Base-by-base conservation (phyloP, 2,329 filamentous ascomycete genomes). In the Exophiala phaeomuriformis region DNA sequence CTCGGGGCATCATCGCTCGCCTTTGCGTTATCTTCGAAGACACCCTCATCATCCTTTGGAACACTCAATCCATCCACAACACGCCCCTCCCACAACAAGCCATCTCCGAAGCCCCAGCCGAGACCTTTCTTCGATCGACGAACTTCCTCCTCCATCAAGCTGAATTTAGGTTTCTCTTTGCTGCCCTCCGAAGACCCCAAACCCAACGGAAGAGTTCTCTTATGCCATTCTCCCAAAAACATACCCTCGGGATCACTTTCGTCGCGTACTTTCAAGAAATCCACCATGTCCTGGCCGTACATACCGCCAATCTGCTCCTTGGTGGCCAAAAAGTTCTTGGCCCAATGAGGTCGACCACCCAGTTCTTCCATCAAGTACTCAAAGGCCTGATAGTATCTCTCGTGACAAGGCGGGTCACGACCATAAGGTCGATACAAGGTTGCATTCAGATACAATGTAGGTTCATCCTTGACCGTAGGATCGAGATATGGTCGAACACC, bases 181-280 rank as follows among this genome's bases (percentile, higher is more conserved):
- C 28, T 5, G 32, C 32, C 44, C 4, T 30, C 31, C 4, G 3
- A 52, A 1, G 75, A n/a, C 3, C 5, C 19, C n/a, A 45, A 4
- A 4, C 46, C 40, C 5, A 59, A 35, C 44, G 80, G 68, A 7
- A 95, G 73, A 63, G 81, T 81, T 48, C 85, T 78, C 30, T 86
- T 77, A 69, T 96, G 89, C 91, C 91, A 98, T 46, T 90, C 84
- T 1, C 91, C 91, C 9, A 91, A 77, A 70, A 95, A 95, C 79
- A 95, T 85, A 52, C 89, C 89, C 56, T 90, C 82, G 0, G 86
- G 85, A 65, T 95, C 89, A 33, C 81, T 82, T 49, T 82, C 76
- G 55, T 85, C 77, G 49, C 90, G 78, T 4, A 94, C 77, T 30
- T 76, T 72, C 39, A 85, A 75, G 79, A 85, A 95, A 44, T 79